Evolutionary conservation across 305 asterid genomes (phyloP).

Genomic region (Fraxinus angustifolia): DNA sequence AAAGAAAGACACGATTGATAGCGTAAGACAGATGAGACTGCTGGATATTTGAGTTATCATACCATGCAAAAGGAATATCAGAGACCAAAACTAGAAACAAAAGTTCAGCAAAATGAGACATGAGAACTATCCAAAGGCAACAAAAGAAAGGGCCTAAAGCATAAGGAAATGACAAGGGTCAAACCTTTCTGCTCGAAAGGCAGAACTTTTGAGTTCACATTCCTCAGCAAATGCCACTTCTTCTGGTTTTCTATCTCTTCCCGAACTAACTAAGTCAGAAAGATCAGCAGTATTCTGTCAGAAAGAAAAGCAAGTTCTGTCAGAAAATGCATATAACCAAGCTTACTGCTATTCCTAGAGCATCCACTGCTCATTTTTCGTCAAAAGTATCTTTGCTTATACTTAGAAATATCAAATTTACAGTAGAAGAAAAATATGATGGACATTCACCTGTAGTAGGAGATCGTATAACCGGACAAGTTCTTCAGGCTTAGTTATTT

Average conservation of each 20-base stretch:
- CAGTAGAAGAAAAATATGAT: slow-evolving; percentile 2
- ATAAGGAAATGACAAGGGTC: slow-evolving; percentile 12
- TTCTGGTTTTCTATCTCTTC: slow-evolving; percentile 84
- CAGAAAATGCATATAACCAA: slow-evolving; percentile 2
- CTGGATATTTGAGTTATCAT: neutral
- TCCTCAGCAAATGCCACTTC: slow-evolving; percentile 86
- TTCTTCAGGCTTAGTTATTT: slow-evolving; percentile 87
- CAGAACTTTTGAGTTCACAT: slow-evolving; percentile 62
- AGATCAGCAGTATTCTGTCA: slow-evolving; percentile 81
- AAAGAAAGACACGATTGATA: neutral
- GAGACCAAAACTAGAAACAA: neutral
- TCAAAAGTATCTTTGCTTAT: neutral
- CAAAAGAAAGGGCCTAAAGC: neutral
- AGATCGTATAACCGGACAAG: slow-evolving; percentile 87
- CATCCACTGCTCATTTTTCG: neutral
- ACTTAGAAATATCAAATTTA: neutral
- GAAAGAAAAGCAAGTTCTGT: slow-evolving; percentile 23
- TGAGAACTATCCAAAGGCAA: neutral
- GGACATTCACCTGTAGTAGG: slow-evolving; percentile 59
- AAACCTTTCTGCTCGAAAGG: slow-evolving; percentile 85
- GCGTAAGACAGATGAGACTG: neutral
- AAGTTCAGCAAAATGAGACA: neutral
- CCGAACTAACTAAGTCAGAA: slow-evolving; percentile 88
- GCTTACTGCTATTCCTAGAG: slow-evolving; percentile 15
- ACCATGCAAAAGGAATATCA: neutral